These are phyloP conservation scores for Simmondsia chinensis DNA, from an alignment of 148 eudicot species.

Conservation along the genomic window DNA sequence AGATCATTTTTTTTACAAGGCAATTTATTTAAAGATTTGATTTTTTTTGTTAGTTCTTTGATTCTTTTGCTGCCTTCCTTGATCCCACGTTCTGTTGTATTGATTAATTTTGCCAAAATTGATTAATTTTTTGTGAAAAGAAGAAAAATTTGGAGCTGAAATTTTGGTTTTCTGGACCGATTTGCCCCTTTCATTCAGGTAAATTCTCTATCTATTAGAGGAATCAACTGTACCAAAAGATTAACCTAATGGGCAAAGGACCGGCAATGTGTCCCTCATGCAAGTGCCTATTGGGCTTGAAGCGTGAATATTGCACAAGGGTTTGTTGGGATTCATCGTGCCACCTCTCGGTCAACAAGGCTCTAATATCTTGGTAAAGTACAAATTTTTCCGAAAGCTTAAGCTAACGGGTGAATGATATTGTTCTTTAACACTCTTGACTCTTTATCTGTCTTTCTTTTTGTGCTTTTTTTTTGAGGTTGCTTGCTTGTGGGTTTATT, in stretches of 20 bases:
- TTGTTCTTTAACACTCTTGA: conserved; percentile 2
- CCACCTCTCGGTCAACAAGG: too few relatives aligned
- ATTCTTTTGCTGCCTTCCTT: neutral
- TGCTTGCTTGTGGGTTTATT: conserved; percentile 57
- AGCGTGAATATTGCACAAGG: too few relatives aligned
- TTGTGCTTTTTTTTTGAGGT: conserved; percentile 21
- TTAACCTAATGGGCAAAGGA: too few relatives aligned
- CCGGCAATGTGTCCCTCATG: too few relatives aligned
- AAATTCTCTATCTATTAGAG: conserved; percentile 21
- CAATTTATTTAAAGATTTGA: neutral
- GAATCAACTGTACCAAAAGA: too few relatives aligned
- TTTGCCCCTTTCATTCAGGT: conserved; percentile 34
- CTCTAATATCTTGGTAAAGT: too few relatives aligned
- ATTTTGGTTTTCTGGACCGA: conserved; percentile 14
- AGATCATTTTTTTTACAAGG: conserved; percentile 10
- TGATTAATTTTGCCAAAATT: conserved; percentile 2
- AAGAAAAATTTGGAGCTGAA: conserved; percentile 5
- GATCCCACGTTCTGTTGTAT: neutral
- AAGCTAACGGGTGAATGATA: too few relatives aligned
- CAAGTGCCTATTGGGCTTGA: too few relatives aligned
- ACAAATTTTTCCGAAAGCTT: too few relatives aligned
- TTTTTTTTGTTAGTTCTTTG: neutral
- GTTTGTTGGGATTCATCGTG: too few relatives aligned
- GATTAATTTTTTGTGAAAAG: neutral
- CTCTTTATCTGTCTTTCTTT: neutral